Conservation (phyloP, 2,329 filamentous ascomycete genomes). For the Claviceps cyperi region DNA sequence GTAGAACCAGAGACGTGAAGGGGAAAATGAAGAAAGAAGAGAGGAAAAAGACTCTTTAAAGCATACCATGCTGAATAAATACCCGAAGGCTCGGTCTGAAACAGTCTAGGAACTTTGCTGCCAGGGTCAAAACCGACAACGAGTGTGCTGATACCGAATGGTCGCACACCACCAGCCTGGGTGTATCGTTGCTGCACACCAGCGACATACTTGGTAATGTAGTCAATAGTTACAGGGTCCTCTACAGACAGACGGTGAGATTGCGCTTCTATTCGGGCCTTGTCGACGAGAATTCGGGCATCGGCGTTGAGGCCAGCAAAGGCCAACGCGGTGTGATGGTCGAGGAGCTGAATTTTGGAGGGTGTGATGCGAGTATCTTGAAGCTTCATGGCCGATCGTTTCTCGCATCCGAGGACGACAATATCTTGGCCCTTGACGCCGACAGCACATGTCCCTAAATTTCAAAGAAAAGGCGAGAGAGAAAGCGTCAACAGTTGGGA, state of each 20-base stretch:
- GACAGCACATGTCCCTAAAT: slow-evolving; percentile 82
- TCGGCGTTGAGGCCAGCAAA: slow-evolving; percentile 97
- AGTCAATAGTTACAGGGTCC: slow-evolving; percentile 94
- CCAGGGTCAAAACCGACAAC: slow-evolving; percentile 97
- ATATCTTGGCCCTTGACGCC: slow-evolving; percentile 92
- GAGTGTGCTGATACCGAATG: slow-evolving; percentile 96
- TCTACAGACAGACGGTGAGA: slow-evolving; percentile 94
- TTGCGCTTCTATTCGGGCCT: slow-evolving; percentile 92
- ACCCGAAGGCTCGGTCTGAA: slow-evolving; percentile 97
- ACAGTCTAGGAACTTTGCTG: slow-evolving; percentile 75
- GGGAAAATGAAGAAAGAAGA: neutral
- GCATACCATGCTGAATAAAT: slow-evolving; percentile 94
- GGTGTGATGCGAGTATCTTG: slow-evolving; percentile 98
- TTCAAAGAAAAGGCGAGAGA: neutral
- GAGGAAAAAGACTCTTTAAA: neutral
- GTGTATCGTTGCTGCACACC: slow-evolving; percentile 98
- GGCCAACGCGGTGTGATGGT: slow-evolving; percentile 90
- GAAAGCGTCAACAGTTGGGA: slow-evolving; percentile 7
- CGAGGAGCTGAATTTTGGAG: slow-evolving; percentile 93
- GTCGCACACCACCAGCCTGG: slow-evolving; percentile 92
- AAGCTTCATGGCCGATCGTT: slow-evolving; percentile 97
- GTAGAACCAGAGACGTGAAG: too few relatives aligned
- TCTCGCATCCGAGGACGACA: slow-evolving; percentile 94
- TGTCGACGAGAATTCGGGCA: slow-evolving; percentile 94
- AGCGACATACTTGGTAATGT: slow-evolving; percentile 98